Evolutionary conservation across 306 rosid species (phyloP).

Genomic region (Casuarina equisetifolia): DNA sequence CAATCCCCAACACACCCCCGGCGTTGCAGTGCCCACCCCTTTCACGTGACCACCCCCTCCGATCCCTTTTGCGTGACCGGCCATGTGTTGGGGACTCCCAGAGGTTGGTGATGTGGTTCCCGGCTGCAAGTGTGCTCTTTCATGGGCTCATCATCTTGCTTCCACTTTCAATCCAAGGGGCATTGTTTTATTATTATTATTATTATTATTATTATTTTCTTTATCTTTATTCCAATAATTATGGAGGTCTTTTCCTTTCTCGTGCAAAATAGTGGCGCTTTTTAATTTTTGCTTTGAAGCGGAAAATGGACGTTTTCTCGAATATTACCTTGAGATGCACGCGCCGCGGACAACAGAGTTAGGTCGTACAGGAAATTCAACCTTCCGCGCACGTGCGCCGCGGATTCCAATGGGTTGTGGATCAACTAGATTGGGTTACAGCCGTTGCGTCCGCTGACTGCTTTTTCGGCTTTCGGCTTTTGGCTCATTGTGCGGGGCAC

Average conservation of each 20-base stretch:
- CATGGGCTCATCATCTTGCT: no score
- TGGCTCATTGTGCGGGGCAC: slow-evolving; percentile 29
- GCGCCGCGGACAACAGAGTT: not conserved
- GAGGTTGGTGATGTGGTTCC: not conserved
- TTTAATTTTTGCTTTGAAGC: no score
- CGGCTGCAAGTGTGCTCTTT: no score
- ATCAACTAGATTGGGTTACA: slow-evolving; percentile 25
- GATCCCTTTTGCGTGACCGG: not conserved
- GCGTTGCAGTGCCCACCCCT: not conserved
- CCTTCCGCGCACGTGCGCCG: slow-evolving; percentile 39
- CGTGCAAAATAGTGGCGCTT: no score
- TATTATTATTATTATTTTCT: no score
- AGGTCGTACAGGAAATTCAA: not conserved
- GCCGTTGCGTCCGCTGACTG: slow-evolving; percentile 2
- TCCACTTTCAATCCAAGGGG: no score
- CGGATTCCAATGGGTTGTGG: slow-evolving; percentile 26
- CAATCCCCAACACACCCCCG: not conserved
- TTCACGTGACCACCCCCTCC: not conserved
- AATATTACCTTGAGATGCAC: no score
- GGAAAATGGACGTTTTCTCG: no score
- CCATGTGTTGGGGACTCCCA: not conserved
- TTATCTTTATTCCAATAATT: no score
- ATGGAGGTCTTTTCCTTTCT: no score
- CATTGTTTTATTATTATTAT: no score
- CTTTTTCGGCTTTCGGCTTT: not conserved